Evolutionary conservation across 2,329 filamentous ascomycete genomes (phyloP).

Genomic region (Camillea tinctor): DNA sequence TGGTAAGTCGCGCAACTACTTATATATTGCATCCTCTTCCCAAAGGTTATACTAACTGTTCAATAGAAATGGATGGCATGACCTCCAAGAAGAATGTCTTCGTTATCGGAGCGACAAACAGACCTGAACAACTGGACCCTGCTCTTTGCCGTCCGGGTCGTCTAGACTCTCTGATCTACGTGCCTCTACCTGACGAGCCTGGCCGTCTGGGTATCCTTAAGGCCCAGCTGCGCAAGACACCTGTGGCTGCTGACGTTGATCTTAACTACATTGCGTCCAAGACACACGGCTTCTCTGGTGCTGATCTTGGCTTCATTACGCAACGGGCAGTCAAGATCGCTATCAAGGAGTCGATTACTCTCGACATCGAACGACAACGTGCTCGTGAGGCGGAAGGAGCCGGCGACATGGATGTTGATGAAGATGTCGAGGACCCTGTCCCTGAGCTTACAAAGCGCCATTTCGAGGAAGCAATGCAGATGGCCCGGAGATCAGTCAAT

Average conservation of each 20-base stretch:
- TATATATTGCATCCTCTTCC: neutral
- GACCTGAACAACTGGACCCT: conserved; percentile 97
- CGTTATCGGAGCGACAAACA: conserved; percentile 97
- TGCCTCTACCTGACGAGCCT: conserved; percentile 88
- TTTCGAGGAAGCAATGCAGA: conserved; percentile 98
- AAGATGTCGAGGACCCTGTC: conserved; percentile 86
- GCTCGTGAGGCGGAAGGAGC: conserved; percentile 86
- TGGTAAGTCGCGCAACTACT: conserved; percentile 55
- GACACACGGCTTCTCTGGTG: conserved; percentile 99
- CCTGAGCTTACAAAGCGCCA: conserved; percentile 94
- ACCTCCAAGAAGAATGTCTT: conserved; percentile 99
- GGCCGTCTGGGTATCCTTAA: conserved; percentile 88
- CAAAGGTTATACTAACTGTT: conserved; percentile 39
- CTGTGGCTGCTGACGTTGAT: conserved; percentile 83
- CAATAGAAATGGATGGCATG: conserved; percentile 95
- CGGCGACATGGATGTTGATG: conserved; percentile 79
- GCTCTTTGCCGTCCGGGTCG: conserved; percentile 96
- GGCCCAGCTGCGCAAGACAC: conserved; percentile 98
- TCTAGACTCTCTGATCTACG: conserved; percentile 98
- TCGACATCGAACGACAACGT: conserved; percentile 88
- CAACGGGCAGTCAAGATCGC: conserved; percentile 99
- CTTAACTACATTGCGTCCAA: conserved; percentile 90
- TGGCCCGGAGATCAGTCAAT: conserved; percentile 87
- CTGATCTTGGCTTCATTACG: conserved; percentile 97
- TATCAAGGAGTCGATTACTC: conserved; percentile 92